Evolutionary conservation across 177 flowering plant genomes (phyloP), one percentile per base, ranked within the genome.

Genomic region (Vitis hybrid): DNA sequence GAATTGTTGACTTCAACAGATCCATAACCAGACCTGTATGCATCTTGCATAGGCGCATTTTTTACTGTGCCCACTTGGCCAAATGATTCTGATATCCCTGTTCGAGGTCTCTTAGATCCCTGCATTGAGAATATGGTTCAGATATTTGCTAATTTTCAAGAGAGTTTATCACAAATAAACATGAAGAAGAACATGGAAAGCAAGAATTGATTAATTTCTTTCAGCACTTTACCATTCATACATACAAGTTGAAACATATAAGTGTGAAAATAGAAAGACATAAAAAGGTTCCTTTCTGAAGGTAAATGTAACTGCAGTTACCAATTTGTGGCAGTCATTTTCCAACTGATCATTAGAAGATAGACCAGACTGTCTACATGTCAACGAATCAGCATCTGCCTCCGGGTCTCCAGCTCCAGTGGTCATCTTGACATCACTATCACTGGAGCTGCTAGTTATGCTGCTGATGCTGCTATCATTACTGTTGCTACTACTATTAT

Each of bases 351-450:
- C 91, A 69, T 75, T 77, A 60, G 91, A 85, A 68, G 94, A 86
- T 73, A 93, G 73, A 68, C 90, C 92, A 78, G 93, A 85, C 79
- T 85, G 91, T 75, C 88, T 85, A 63, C 91, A 86, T 30, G 88
- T 71, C 63, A 93, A 76, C 58, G 99, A 95, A 84, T 96, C 98
- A 75, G 99, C 98, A 88, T 96, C 99, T 63, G 97, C 95, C 52
- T 96, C 98, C 66, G 93, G 89, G 71, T 96, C 99, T 64, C 92
- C 88, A 69, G 76, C 58, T 73, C 82, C 83, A 24, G 76, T 65
- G 12, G 71, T 75, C 80, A 81, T 80, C 76, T 76, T 85, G 77
- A 68, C 73, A 78, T 90, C 98, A 83, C 93, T 93, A 50, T 87
- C 97, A 84, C 95, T 88, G 21, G 97, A 89, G 71, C 91, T 86